phyloP scores from a whole-genome alignment of 805 yeast genomes.

The Candida orba region DNA sequence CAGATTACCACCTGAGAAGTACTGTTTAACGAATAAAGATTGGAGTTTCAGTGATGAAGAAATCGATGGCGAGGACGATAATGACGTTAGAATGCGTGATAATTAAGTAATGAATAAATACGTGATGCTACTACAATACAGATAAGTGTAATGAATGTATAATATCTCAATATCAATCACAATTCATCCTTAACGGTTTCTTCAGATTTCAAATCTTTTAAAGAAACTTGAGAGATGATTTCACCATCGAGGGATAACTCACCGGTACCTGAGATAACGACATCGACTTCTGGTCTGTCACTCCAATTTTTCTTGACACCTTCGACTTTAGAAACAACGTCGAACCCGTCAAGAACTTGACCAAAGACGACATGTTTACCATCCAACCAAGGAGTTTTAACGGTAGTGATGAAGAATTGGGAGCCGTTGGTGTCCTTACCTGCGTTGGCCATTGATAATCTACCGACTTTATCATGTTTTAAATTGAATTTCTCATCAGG shows the following conservation, averaged over 20 bases:
- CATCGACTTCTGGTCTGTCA: conserved; percentile 63
- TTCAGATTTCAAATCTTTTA: conserved; percentile 10
- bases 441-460: conserved; percentile 87
- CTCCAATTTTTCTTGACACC: conserved; percentile 58
- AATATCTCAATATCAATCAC: conserved; percentile 14
- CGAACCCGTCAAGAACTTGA: conserved; percentile 83
- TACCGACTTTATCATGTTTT: conserved; percentile 74
- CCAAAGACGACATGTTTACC: conserved; percentile 96
- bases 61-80: conserved; percentile 2
- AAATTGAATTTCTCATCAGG: conserved; percentile 56
- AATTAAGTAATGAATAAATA: neutral
- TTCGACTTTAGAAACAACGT: conserved; percentile 72
- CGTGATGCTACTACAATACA: neutral
- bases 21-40: conserved; percentile 79
- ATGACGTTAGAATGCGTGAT: conserved; percentile 2
- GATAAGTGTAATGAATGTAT: neutral
- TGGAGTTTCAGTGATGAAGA: conserved; percentile 58
- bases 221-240: conserved; percentile 17
- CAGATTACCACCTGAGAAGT: conserved; percentile 95
- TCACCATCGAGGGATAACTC: conserved; percentile 39
- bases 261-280: conserved; percentile 67
- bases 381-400: conserved; percentile 74
- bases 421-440: conserved; percentile 93
- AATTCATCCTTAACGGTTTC: conserved; percentile 29
- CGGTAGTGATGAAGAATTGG: conserved; percentile 84